These are phyloP conservation scores for Thielaviopsis punctulata DNA, from an alignment of 2,329 filamentous ascomycete genomes.

Conservation along the genomic window DNA sequence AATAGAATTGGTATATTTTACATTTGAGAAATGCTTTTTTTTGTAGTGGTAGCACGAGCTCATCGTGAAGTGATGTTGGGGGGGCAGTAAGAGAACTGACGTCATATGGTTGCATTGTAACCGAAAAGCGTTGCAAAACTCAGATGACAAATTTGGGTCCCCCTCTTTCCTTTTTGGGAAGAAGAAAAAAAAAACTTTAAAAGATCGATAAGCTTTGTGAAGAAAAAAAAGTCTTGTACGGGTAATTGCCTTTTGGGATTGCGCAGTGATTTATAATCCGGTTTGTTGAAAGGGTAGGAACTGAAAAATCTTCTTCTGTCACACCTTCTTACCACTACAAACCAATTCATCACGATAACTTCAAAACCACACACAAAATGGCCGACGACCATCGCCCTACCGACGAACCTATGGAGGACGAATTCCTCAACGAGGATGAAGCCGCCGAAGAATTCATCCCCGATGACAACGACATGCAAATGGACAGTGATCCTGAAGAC, in stretches of 20 bases:
- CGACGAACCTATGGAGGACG: slow-evolving; percentile 9
- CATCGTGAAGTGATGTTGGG: too few species aligned
- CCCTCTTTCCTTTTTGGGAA: slow-evolving; percentile 8
- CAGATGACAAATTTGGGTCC: neutral
- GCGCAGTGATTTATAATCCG: slow-evolving; percentile 1
- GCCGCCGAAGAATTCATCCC: slow-evolving; percentile 14
- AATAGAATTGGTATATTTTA: neutral
- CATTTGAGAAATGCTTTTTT: neutral
- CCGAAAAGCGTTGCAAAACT: neutral
- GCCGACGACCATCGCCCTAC: neutral
- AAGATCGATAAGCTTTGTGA: neutral
- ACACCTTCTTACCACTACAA: neutral
- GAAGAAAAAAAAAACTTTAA: slow-evolving; percentile 4
- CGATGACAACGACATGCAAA: slow-evolving; percentile 47
- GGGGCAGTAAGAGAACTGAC: too few species aligned
- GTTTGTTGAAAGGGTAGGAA: neutral
- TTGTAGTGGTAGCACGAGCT: too few species aligned
- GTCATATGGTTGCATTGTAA: neutral
- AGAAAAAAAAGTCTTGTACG: neutral
- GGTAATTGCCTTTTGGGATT: neutral
- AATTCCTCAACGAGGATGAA: slow-evolving; percentile 12
- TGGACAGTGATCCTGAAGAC: slow-evolving; percentile 47
- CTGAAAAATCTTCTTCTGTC: neutral
- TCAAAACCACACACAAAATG: slow-evolving; percentile 1
- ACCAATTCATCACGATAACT: too few species aligned